Conservation (phyloP, 441 rosid species). For the Gossypium trilobum region DNA sequence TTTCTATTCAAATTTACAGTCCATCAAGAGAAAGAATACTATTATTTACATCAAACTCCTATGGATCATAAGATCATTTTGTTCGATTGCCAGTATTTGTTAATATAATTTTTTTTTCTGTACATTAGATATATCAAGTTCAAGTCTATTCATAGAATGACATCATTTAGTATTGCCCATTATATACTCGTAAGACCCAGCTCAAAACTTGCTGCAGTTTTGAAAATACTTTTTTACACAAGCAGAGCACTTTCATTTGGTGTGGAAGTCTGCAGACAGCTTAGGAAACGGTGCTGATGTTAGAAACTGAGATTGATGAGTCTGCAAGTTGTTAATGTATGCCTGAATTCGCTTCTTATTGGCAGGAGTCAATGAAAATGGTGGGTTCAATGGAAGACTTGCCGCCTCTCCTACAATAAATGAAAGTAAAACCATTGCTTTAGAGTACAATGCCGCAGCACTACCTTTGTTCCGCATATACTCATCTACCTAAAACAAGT, state of each 20-base stretch:
- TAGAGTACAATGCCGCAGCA: constrained; percentile 51
- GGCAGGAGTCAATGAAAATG: constrained; percentile 41
- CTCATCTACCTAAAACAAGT: constrained; percentile 47
- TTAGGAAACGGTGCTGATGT: constrained; percentile 13
- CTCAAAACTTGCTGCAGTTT: constrained; percentile 6
- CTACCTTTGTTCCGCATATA: constrained; percentile 42
- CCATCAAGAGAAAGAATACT: constrained; percentile 1
- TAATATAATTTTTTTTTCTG: constrained; percentile 3
- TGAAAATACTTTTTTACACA: constrained; percentile 19
- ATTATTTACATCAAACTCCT: constrained; percentile 9
- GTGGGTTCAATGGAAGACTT: constrained; percentile 50
- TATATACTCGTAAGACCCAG: constrained; percentile 17
- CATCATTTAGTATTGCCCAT: neutral
- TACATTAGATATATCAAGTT: constrained; percentile 7
- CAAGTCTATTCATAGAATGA: neutral
- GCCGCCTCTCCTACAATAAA: constrained; percentile 60
- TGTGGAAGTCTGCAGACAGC: constrained; percentile 7
- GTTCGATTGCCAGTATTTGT: constrained; percentile 4
- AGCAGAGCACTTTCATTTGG: constrained; percentile 20
- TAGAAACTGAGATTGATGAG: constrained; percentile 43
- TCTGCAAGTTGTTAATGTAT: constrained; percentile 51
- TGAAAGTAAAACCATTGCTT: constrained; percentile 61
- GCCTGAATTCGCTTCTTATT: constrained; percentile 42
- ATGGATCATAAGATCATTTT: neutral
- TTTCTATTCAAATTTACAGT: constrained; percentile 13